A percentile compares a stretch with the other conserved stretches of the same genome.
phyloP scores from a whole-genome alignment of 164 flowering plant species.

The Amborella trichopoda region DNA sequence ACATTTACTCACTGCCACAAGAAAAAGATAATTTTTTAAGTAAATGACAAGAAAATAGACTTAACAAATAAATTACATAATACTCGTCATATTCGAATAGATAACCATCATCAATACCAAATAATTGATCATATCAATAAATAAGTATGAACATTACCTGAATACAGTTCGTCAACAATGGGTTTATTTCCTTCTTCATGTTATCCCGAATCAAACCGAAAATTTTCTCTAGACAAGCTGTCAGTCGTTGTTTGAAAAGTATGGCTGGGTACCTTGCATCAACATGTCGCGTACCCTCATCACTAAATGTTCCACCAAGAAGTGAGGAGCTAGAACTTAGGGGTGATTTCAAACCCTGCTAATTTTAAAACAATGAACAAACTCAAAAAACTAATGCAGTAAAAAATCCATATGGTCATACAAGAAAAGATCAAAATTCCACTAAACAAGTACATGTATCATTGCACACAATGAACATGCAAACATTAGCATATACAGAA shows the following conservation, averaged over 20 bases:
- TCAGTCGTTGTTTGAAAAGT: constrained; percentile 80
- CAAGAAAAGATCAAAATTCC: neutral
- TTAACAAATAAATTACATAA: too few relatives aligned
- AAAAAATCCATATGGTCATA: neutral
- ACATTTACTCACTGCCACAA: too few relatives aligned
- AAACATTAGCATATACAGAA: too few relatives aligned
- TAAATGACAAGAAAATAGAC: too few relatives aligned
- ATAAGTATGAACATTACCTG: constrained; percentile 35
- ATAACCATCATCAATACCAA: too few relatives aligned
- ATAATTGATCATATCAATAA: neutral
- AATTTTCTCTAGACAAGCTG: constrained; percentile 87
- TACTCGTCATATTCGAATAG: too few relatives aligned
- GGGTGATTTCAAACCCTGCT: constrained; percentile 64
- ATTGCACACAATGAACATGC: too few relatives aligned
- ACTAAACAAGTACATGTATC: neutral
- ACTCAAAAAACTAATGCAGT: neutral
- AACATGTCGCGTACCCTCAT: constrained; percentile 47
- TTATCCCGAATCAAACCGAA: constrained; percentile 89
- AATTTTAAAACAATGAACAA: neutral
- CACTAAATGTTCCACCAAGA: constrained; percentile 45
- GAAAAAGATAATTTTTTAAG: too few relatives aligned
- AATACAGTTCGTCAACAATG: constrained; percentile 60
- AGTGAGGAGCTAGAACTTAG: constrained; percentile 16
- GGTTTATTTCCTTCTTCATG: constrained; percentile 78
- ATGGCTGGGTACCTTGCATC: constrained; percentile 91